phyloP scores from a whole-genome alignment of 2,329 filamentous ascomycete species.

The Zopfia rhizophila region DNA sequence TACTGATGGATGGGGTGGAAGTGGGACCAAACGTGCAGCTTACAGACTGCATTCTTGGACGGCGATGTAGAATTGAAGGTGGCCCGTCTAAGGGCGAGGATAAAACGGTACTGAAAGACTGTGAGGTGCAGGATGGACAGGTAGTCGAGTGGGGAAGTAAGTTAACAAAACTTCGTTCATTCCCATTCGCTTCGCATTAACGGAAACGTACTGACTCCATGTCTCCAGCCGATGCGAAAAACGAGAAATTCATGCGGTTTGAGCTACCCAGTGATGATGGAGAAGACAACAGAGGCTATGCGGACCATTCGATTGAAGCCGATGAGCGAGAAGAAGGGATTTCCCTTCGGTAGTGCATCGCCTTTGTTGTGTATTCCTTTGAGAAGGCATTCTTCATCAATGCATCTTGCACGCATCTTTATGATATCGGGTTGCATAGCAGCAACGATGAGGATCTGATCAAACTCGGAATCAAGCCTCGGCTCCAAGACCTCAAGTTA shows the following conservation, averaged over 20 bases:
- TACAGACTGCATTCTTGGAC: constrained; percentile 87
- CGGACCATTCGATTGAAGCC: too few relatives aligned
- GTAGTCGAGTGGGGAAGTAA: constrained; percentile 79
- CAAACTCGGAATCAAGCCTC: too few relatives aligned
- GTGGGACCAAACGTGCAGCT: constrained; percentile 86
- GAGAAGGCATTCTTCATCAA: too few relatives aligned
- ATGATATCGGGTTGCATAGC: too few relatives aligned
- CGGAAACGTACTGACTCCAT: constrained; percentile 12
- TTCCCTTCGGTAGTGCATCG: too few relatives aligned
- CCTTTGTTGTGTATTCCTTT: too few relatives aligned
- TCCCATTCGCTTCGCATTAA: neutral
- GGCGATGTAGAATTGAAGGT: constrained; percentile 83
- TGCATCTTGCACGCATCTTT: too few relatives aligned
- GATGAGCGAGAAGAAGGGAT: too few relatives aligned
- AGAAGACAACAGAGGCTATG: constrained; percentile 39
- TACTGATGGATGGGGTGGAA: constrained; percentile 91
- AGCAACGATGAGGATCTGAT: too few relatives aligned
- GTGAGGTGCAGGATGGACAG: constrained; percentile 89
- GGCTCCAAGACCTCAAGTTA: too few relatives aligned
- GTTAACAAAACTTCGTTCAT: constrained; percentile 21
- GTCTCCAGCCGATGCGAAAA: constrained; percentile 63
- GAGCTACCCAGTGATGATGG: constrained; percentile 51
- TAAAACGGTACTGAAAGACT: constrained; percentile 76
- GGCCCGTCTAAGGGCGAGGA: constrained; percentile 64
- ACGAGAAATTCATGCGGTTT: constrained; percentile 70